These are phyloP conservation scores for Entoloma clypeatum DNA, from an alignment of 1,284 basidiomycete genomes.

Conservation along the genomic window DNA sequence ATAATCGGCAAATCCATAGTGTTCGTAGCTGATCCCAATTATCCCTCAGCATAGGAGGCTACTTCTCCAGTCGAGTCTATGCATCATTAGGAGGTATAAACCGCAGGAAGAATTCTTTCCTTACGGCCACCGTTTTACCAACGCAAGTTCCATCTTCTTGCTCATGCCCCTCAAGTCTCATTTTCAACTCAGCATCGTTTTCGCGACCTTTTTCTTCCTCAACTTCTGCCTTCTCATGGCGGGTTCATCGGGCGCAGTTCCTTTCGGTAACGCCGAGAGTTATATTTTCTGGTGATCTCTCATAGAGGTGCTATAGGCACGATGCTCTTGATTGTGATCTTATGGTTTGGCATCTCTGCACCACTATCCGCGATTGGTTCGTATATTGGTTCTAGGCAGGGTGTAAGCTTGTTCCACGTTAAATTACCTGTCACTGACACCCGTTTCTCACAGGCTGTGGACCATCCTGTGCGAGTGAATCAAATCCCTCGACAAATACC, in stretches of 20 bases:
- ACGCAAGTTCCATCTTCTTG: conserved; percentile 45
- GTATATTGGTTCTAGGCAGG: conserved; percentile 83
- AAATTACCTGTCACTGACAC: conserved; percentile 5
- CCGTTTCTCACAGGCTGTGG: conserved; percentile 49
- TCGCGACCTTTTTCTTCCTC: conserved; percentile 79
- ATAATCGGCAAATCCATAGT: not conserved
- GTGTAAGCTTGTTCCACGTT: conserved; percentile 47
- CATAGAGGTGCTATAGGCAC: conserved; percentile 52
- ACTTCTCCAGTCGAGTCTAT: conserved; percentile 84
- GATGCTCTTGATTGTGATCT: conserved; percentile 80
- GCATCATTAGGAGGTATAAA: conserved; percentile 79
- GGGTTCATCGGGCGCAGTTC: conserved; percentile 92
- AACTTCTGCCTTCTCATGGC: conserved; percentile 85
- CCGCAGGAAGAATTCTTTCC: conserved; percentile 79
- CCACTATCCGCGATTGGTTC: conserved; percentile 74
- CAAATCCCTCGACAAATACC: conserved; percentile 93
- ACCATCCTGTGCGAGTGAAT: conserved; percentile 85
- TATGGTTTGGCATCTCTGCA: conserved; percentile 97
- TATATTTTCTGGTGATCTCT: not conserved
- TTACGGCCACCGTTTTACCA: conserved; percentile 89
- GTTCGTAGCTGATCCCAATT: not conserved
- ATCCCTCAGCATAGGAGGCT: conserved; percentile 73
- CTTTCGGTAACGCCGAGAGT: conserved; percentile 64
- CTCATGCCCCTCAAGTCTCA: conserved; percentile 7
- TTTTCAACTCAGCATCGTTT: conserved; percentile 56